These are phyloP conservation scores for Dentipellis sp. DNA, from an alignment of 768 basidiomycete species.

Conservation along the genomic window DNA sequence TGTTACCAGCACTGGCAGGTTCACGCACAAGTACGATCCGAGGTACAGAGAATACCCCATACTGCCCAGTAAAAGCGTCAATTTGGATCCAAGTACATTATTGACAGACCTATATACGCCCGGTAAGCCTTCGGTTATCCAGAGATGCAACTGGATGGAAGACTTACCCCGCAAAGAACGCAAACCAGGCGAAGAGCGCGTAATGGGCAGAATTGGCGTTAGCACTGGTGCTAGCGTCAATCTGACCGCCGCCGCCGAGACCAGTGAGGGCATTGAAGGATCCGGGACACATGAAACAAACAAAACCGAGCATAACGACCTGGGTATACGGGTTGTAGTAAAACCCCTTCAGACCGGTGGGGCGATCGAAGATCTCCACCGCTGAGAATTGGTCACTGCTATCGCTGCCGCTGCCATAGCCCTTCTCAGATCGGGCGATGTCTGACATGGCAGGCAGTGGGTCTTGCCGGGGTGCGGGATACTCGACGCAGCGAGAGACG, in stretches of 20 bases:
- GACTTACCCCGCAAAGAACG: conserved; percentile 65
- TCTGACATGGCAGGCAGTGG: neutral
- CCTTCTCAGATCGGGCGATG: conserved; percentile 1
- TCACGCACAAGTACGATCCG: conserved; percentile 56
- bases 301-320: conserved; percentile 55
- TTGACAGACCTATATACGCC: conserved; percentile 50
- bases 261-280: conserved; percentile 77
- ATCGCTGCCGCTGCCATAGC: conserved; percentile 2
- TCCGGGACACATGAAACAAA: conserved; percentile 52
- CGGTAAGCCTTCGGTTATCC: neutral
- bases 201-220: conserved; percentile 68
- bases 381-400: neutral
- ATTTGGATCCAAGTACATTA: conserved; percentile 69
- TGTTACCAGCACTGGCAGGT: neutral
- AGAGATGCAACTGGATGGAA: neutral
- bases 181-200: conserved; percentile 47
- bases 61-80: conserved; percentile 68
- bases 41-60: conserved; percentile 72
- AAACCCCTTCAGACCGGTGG: conserved; percentile 41
- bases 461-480: neutral
- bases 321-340: conserved; percentile 54
- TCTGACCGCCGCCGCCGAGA: conserved; percentile 71
- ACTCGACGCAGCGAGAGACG: neutral
- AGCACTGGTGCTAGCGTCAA: conserved; percentile 54
- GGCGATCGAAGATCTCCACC: conserved; percentile 31